Conservation (phyloP, 805 yeast species). For the Ogataea corticis region DNA sequence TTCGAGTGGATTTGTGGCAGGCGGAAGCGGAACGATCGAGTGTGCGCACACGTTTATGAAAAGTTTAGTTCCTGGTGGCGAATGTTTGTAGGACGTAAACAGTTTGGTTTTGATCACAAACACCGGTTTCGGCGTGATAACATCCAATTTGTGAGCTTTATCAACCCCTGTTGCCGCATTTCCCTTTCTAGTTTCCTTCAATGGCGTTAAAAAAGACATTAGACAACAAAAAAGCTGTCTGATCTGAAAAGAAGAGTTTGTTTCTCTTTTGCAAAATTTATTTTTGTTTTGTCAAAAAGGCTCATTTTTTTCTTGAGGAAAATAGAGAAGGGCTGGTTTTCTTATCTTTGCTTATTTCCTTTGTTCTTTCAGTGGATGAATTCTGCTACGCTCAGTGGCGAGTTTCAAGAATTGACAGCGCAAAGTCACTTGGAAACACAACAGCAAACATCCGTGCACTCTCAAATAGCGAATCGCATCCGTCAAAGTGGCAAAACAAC, state of each 20-base stretch:
- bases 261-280: background rate
- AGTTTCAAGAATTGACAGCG: too few relatives aligned
- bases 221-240: background rate
- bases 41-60: slow-evolving; percentile 80
- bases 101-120: slow-evolving; percentile 72
- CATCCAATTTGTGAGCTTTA: background rate
- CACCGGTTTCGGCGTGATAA: slow-evolving; percentile 56
- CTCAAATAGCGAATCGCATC: background rate
- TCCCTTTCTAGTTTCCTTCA: slow-evolving; percentile 9
- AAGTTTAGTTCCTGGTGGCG: slow-evolving; percentile 52
- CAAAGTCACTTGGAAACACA: background rate
- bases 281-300: background rate
- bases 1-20: slow-evolving; percentile 2
- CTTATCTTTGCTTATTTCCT: slow-evolving; percentile 1
- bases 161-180: background rate
- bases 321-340: background rate
- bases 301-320: background rate
- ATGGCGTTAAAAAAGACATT: slow-evolving; percentile 20
- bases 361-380: background rate
- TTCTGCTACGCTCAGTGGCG: background rate
- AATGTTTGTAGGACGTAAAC: slow-evolving; percentile 33
- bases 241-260: background rate
- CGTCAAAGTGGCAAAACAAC: background rate
- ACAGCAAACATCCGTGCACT: background rate
- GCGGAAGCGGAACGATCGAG: slow-evolving; percentile 63